Evolutionary conservation across 2,329 filamentous ascomycete genomes (phyloP).

Genomic region (Neurospora crassa): DNA sequence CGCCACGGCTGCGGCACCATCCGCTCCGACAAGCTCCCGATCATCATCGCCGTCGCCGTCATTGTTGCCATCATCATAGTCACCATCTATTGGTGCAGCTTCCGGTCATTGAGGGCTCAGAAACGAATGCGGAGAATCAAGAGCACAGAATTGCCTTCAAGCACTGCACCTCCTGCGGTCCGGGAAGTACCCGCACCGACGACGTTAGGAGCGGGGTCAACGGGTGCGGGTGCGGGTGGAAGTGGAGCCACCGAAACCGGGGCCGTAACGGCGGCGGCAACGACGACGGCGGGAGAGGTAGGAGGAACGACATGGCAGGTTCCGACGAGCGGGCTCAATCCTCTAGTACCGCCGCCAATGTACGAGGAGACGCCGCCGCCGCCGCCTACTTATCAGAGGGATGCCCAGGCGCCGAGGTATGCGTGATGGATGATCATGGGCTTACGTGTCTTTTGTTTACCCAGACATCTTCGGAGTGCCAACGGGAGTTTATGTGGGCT

Average conservation of each 20-base stretch:
- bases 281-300: too few relatives aligned
- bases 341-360: background rate
- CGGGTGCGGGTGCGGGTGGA: background rate
- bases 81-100: background rate
- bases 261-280: too few relatives aligned
- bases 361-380: background rate
- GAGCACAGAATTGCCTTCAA: background rate
- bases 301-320: too few relatives aligned
- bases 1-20: background rate
- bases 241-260: too few relatives aligned
- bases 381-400: background rate
- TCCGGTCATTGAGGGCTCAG: background rate
- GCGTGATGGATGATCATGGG: background rate
- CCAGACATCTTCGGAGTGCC: too few relatives aligned
- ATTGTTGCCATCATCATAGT: background rate
- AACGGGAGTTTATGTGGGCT: too few relatives aligned
- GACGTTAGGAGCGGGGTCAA: background rate
- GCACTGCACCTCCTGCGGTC: background rate
- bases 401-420: background rate
- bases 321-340: too few relatives aligned
- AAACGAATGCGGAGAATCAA: background rate
- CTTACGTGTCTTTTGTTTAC: background rate
- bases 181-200: background rate
- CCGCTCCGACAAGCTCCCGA: background rate
- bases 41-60: background rate